These are phyloP conservation scores for Suillus brevipes DNA, from an alignment of 768 basidiomycete genomes.

Conservation along the genomic window DNA sequence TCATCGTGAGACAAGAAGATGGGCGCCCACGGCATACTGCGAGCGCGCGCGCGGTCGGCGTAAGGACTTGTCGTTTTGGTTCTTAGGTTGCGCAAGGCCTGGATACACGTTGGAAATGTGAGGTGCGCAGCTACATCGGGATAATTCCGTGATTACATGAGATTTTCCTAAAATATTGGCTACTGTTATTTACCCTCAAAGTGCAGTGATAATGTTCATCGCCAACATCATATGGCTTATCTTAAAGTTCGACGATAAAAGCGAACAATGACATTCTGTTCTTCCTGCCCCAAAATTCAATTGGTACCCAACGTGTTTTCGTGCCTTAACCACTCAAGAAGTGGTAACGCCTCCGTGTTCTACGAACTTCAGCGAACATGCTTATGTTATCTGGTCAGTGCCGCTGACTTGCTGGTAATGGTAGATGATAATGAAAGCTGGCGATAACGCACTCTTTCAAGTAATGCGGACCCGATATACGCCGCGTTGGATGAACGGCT, in stretches of 20 bases:
- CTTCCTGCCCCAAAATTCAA: not conserved
- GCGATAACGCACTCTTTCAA: not conserved
- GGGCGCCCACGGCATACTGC: no score
- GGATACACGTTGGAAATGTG: no score
- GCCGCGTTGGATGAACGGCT: constrained; percentile 17
- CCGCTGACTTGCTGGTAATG: not conserved
- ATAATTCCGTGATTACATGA: no score
- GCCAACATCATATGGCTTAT: not conserved
- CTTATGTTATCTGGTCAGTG: not conserved
- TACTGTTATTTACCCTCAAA: no score
- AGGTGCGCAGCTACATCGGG: no score
- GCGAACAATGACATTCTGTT: not conserved
- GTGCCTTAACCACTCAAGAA: not conserved
- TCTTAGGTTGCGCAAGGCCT: no score
- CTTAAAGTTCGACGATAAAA: not conserved
- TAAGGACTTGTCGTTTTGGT: no score
- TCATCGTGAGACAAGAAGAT: no score
- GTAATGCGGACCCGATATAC: constrained; percentile 6
- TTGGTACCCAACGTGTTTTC: no score
- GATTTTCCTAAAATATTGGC: no score
- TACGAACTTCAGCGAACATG: not conserved
- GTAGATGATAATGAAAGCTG: not conserved
- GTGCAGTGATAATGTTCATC: no score
- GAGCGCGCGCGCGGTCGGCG: no score
- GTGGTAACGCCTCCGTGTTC: not conserved